Evolutionary conservation across 176 grass and related monocot species (phyloP), one percentile per base, ranked within the genome.

Genomic region (Oryza glaberrima): DNA sequence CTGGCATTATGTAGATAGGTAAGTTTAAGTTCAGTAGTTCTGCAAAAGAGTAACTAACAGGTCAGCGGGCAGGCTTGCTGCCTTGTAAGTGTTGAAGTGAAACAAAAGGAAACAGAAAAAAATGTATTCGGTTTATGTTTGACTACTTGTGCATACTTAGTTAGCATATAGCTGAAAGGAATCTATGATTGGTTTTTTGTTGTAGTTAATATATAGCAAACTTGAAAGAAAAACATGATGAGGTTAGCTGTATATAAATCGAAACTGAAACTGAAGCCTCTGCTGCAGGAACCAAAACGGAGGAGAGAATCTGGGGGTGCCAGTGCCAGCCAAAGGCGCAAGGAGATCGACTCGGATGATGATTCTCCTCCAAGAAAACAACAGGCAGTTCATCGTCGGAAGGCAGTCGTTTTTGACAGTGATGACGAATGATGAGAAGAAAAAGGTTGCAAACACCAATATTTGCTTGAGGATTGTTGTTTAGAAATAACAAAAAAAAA

Each of bases 341-440:
- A 93, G 84, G 93, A 94, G 76, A 40, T 92, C 7, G 79, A 89
- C 41, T 95, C 88, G 0, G 91, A 92, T 25, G 93, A 89, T 1
- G 92, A 91, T 16, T 92, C 96, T 72, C 96, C 93, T 2, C 94
- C 96, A 0, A 99, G 88, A 64, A 96, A 96, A 70, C 86, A 88
- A 0, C 66, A 77, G 46, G 28, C 70, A 0, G 85, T 72, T 54
- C 87, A 88, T 60, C 89, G 93, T 40, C 87, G 96, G 67, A 95
- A 92, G 67, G 69, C 86, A 7, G 82, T 96, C 3, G 79, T 99
- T 61, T 94, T 89, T 82, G 96, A 98, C 70, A 92, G 93, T 5
- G 97, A 99, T 20, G 97, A 99, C 13, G 97, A 96, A 88, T 44
- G 6, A 9, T 6, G 7, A 48, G 44, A 38, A 6, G 7, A 11